Percentiles rank a stretch among this genome's conserved stretches.
Conservation (phyloP, 1,284 basidiomycete genomes). For the Cerrena zonata region DNA sequence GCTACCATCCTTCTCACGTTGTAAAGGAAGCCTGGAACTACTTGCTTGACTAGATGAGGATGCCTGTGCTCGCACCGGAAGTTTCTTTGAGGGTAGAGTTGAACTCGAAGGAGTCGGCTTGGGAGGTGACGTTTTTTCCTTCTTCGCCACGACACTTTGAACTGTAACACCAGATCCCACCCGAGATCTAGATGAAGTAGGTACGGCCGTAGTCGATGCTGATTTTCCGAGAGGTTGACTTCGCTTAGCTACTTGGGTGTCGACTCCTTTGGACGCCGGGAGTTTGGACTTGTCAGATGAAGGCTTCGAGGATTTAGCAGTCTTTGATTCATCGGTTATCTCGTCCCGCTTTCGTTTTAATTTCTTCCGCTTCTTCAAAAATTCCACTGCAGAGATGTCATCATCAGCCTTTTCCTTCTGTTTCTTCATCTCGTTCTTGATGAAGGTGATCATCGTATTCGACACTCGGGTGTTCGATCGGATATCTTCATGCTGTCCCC, state of each 20-base stretch:
- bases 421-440: constrained; percentile 13
- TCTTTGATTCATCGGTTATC: neutral
- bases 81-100: neutral
- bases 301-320: too few relatives aligned
- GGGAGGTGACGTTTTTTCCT: neutral
- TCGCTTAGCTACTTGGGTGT: neutral
- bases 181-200: neutral
- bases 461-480: constrained; percentile 21
- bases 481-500: constrained; percentile 29
- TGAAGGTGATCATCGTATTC: constrained; percentile 19
- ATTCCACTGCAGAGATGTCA: neutral
- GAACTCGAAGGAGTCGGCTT: neutral
- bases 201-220: neutral
- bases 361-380: constrained; percentile 2
- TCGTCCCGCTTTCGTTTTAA: constrained; percentile 9
- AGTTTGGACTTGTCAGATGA: neutral
- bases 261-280: neutral
- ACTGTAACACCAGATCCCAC: neutral
- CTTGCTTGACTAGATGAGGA: neutral
- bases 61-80: neutral
- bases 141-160: neutral
- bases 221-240: neutral
- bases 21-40: neutral
- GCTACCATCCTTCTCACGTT: neutral
- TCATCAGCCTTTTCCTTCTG: neutral